Percentiles rank a stretch among this genome's conserved stretches.
These are phyloP conservation scores for Alopecurus myosuroides DNA, from an alignment of 176 grass and related monocot species.

Conservation along the genomic window DNA sequence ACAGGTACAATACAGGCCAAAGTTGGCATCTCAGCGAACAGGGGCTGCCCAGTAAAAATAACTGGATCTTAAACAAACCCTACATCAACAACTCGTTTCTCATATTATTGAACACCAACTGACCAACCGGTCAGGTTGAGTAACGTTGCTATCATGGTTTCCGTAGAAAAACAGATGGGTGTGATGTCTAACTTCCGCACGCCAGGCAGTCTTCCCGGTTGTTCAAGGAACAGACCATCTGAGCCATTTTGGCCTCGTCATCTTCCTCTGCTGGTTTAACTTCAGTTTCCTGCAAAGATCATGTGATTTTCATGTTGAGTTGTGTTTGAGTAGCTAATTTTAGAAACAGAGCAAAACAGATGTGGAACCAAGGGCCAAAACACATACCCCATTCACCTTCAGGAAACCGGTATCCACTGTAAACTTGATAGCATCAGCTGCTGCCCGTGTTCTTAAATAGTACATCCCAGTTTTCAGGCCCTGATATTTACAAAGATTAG, in stretches of 20 bases:
- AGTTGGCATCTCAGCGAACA: not conserved
- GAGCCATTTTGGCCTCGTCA: slow-evolving; percentile 91
- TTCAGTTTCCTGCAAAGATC: slow-evolving; percentile 35
- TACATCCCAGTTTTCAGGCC: slow-evolving; percentile 99
- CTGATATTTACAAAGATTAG: slow-evolving; percentile 34
- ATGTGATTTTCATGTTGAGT: not conserved
- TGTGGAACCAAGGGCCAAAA: not conserved
- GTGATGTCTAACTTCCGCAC: slow-evolving; percentile 70
- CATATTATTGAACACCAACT: slow-evolving; percentile 22
- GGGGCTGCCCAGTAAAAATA: not conserved
- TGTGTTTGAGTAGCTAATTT: not conserved
- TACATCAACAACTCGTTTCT: not conserved
- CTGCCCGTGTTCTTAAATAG: slow-evolving; percentile 86
- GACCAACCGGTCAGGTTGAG: slow-evolving; percentile 12
- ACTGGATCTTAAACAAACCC: not conserved
- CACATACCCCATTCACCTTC: slow-evolving; percentile 29
- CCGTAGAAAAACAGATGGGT: not conserved
- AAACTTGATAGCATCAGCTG: slow-evolving; percentile 96
- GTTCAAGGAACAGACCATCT: slow-evolving; percentile 91
- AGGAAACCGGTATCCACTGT: slow-evolving; percentile 79
- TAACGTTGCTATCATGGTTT: slow-evolving; percentile 7
- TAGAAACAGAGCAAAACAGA: not conserved
- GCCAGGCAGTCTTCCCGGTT: slow-evolving; percentile 88
- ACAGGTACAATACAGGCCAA: not conserved
- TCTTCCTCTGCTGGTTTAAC: slow-evolving; percentile 39